phyloP scores from a whole-genome alignment of 805 yeast species.

The Metschnikowia similis region DNA sequence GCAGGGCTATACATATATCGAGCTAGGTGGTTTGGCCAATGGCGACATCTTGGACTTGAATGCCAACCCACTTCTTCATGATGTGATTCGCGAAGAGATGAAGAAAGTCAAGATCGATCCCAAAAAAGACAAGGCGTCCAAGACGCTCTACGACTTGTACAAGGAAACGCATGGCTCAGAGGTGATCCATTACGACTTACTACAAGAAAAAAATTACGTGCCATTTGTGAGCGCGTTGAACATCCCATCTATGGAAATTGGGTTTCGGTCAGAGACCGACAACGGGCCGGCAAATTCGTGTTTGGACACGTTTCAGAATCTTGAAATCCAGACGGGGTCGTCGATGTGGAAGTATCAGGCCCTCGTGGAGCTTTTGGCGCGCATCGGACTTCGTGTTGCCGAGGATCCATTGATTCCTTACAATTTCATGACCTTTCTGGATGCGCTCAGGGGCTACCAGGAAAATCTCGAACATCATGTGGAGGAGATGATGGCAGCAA shows the following conservation, averaged over 20 bases:
- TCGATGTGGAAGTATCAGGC: slow-evolving; percentile 52
- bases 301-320: slow-evolving; percentile 59
- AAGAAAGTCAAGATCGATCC: slow-evolving; percentile 17
- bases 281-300: slow-evolving; percentile 50
- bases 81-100: slow-evolving; percentile 43
- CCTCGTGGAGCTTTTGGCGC: slow-evolving; percentile 52
- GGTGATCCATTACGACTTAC: slow-evolving; percentile 27
- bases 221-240: slow-evolving; percentile 66
- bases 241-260: slow-evolving; percentile 63
- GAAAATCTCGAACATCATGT: slow-evolving; percentile 45
- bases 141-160: slow-evolving; percentile 25
- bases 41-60: slow-evolving; percentile 50
- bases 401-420: slow-evolving; percentile 78
- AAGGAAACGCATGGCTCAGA: slow-evolving; percentile 23
- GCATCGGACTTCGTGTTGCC: slow-evolving; percentile 52
- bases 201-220: slow-evolving; percentile 55
- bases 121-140: slow-evolving; percentile 7
- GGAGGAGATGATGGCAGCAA: slow-evolving; percentile 2
- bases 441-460: slow-evolving; percentile 39
- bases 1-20: slow-evolving; percentile 68
- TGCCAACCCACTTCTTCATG: slow-evolving; percentile 62
- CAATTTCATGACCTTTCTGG: slow-evolving; percentile 46
- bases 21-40: slow-evolving; percentile 62
- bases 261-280: slow-evolving; percentile 33
- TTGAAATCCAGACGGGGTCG: slow-evolving; percentile 50